Evolutionary conservation across 2,329 filamentous ascomycete genomes (phyloP).

Genomic region (Claviceps fusiformis): DNA sequence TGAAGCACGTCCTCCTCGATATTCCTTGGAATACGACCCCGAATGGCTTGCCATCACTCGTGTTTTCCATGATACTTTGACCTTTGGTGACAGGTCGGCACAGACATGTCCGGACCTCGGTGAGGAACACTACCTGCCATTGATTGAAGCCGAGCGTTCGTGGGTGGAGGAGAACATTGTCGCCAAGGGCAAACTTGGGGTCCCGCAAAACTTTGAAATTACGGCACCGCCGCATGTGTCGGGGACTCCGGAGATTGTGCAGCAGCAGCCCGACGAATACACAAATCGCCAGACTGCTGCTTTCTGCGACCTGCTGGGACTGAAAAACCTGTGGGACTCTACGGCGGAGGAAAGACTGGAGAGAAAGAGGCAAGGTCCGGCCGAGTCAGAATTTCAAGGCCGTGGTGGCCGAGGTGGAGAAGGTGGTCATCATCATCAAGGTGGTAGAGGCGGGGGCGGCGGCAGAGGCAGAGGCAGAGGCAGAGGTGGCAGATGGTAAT

Average conservation of each 20-base stretch:
- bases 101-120: constrained; percentile 47
- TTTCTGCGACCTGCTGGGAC: constrained; percentile 67
- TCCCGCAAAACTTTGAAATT: constrained; percentile 65
- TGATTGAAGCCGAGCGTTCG: constrained; percentile 55
- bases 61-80: constrained; percentile 55
- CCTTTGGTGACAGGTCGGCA: constrained; percentile 45
- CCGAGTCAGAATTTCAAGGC: constrained; percentile 22
- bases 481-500: neutral
- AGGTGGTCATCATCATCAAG: constrained; percentile 13
- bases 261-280: constrained; percentile 62
- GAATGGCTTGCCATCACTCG: constrained; percentile 95
- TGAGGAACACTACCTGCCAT: constrained; percentile 50
- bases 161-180: constrained; percentile 77
- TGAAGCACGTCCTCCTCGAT: constrained; percentile 24
- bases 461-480: neutral
- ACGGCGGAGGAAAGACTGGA: constrained; percentile 54
- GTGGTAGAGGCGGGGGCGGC: constrained; percentile 7
- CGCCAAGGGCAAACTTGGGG: constrained; percentile 40
- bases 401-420: constrained; percentile 23
- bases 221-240: constrained; percentile 62
- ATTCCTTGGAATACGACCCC: constrained; percentile 65
- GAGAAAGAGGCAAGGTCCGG: constrained; percentile 45
- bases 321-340: constrained; percentile 63
- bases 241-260: constrained; percentile 40
- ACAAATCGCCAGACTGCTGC: constrained; percentile 73